phyloP scores from a whole-genome alignment of 2,329 filamentous ascomycete genomes.

The Alternaria tenuissima region DNA sequence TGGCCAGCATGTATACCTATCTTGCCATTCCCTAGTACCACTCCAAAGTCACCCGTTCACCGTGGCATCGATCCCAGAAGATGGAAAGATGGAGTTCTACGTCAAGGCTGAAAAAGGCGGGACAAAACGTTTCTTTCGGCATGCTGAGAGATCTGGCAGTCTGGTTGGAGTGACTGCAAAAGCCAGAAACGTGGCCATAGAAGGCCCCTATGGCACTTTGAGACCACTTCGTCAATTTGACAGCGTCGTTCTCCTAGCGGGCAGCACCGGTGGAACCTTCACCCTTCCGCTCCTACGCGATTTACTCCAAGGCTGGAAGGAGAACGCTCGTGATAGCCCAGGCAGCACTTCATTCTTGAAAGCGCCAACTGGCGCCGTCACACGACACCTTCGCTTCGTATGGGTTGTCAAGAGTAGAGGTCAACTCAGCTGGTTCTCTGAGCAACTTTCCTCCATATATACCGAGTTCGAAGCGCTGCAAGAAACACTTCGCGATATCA shows the following conservation, averaged over 20 bases:
- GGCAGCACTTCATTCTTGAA: slow-evolving; percentile 26
- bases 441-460: slow-evolving; percentile 58
- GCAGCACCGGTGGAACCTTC: slow-evolving; percentile 68
- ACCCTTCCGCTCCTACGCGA: slow-evolving; percentile 65
- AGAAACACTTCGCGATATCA: slow-evolving; percentile 48
- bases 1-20: slow-evolving; percentile 70
- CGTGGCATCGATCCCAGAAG: slow-evolving; percentile 64
- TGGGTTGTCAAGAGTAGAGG: slow-evolving; percentile 67
- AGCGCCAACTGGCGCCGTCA: slow-evolving; percentile 48
- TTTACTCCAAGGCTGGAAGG: slow-evolving; percentile 59
- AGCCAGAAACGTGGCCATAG: slow-evolving; percentile 57
- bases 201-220: slow-evolving; percentile 63
- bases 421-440: slow-evolving; percentile 62
- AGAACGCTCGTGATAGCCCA: slow-evolving; percentile 29
- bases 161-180: slow-evolving; percentile 18
- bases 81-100: slow-evolving; percentile 65
- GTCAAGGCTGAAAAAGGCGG: slow-evolving; percentile 64
- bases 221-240: slow-evolving; percentile 67
- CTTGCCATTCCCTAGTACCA: slow-evolving; percentile 64
- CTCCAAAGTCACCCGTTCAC: slow-evolving; percentile 72
- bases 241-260: slow-evolving; percentile 66
- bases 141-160: slow-evolving; percentile 56
- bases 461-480: slow-evolving; percentile 55
- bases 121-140: slow-evolving; percentile 60
- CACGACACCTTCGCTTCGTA: slow-evolving; percentile 62